phyloP scores from a whole-genome alignment of 1,284 basidiomycete species.

The Trichosporon sp. region DNA sequence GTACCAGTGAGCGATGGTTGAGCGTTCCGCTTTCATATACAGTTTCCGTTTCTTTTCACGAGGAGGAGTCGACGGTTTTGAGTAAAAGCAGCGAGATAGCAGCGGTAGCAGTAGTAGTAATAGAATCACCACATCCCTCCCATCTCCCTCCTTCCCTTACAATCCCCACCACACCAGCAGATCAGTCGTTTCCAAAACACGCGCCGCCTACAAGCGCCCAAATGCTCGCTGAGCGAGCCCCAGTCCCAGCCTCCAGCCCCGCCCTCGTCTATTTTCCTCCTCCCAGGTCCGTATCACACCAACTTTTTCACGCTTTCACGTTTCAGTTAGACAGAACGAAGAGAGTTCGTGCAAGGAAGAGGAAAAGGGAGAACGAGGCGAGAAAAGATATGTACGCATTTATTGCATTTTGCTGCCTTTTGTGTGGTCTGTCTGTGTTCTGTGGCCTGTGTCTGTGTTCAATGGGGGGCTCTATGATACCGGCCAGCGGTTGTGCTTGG shows the following conservation, averaged over 20 bases:
- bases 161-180: not conserved
- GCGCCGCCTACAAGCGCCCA: not conserved
- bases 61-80: not conserved
- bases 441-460: not conserved
- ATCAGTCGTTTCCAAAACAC: not conserved
- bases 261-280: not conserved
- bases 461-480: not conserved
- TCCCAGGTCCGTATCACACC: not conserved
- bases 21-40: not conserved
- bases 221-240: not conserved
- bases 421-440: too few relatives aligned
- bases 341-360: not conserved
- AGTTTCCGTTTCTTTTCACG: not conserved
- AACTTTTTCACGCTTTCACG: not conserved
- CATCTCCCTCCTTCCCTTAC: not conserved
- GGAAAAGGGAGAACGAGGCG: not conserved
- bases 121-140: not conserved
- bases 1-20: not conserved
- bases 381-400: slow-evolving; percentile 15
- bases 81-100: not conserved
- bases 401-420: slow-evolving; percentile 7
- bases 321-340: not conserved
- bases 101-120: not conserved
- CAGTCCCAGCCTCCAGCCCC: too few relatives aligned
- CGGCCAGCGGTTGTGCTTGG: slow-evolving; percentile 5